Evolutionary conservation across 176 grass and related monocot species (phyloP).

Genomic region (Oropetium thomaeum): DNA sequence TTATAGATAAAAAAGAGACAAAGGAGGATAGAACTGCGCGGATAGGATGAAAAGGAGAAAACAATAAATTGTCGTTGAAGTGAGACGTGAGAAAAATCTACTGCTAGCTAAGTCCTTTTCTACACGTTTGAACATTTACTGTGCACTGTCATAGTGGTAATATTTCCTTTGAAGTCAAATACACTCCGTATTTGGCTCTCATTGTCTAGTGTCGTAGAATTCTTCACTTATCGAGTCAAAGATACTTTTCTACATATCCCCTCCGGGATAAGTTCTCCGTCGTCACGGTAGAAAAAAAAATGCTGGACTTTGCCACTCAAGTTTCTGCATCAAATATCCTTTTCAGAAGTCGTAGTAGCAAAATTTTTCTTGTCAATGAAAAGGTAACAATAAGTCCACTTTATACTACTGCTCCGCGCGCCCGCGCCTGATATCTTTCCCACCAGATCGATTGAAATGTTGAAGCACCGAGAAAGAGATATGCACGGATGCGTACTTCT

Average conservation of each 20-base stretch:
- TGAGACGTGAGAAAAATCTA: not conserved
- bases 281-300: not conserved
- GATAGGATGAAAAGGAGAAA: too few species aligned
- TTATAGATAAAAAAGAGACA: too few species aligned
- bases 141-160: not conserved
- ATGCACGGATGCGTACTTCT: conserved; percentile 49
- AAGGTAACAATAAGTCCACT: conserved; percentile 21
- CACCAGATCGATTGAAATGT: not conserved
- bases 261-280: not conserved
- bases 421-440: conserved; percentile 26
- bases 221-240: not conserved
- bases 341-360: not conserved
- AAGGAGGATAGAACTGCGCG: too few species aligned
- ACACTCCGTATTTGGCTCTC: too few species aligned
- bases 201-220: too few species aligned
- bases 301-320: not conserved
- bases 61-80: too few species aligned
- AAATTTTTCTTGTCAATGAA: conserved; percentile 2
- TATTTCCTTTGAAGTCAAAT: not conserved
- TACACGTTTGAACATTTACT: not conserved
- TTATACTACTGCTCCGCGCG: conserved; percentile 22
- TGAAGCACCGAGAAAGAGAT: conserved; percentile 16
- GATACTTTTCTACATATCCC: not conserved
- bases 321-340: not conserved
- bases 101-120: not conserved